Evolutionary conservation across 2,329 filamentous ascomycete genomes (phyloP).

Genomic region (Trichoderma sp.): DNA sequence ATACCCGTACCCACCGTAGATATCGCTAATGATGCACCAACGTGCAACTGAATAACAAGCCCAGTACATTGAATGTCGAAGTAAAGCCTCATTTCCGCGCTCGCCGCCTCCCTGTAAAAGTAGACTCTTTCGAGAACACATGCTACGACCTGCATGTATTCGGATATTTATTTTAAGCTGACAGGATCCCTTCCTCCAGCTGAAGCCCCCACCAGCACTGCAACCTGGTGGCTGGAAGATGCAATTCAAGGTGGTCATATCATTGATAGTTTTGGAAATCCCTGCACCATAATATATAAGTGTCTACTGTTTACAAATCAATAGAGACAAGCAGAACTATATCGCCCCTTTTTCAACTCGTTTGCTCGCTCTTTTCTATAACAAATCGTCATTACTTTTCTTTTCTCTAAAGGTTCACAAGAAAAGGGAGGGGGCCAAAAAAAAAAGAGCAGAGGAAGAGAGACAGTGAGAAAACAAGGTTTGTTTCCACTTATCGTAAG

Average conservation of each 20-base stretch:
- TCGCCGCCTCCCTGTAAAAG: background rate
- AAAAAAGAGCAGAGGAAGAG: background rate
- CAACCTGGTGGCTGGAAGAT: background rate
- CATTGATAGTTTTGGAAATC: too few species aligned
- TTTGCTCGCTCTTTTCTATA: too few species aligned
- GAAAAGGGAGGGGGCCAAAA: background rate
- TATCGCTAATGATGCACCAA: background rate
- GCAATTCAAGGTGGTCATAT: background rate
- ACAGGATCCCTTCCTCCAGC: background rate
- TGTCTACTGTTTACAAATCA: too few species aligned
- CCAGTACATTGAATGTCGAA: background rate
- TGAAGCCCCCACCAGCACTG: conserved; percentile 8
- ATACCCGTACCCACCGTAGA: background rate
- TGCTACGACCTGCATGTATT: background rate
- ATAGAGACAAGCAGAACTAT: too few species aligned
- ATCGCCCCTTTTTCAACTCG: too few species aligned
- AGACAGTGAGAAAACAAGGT: background rate
- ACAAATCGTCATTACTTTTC: too few species aligned
- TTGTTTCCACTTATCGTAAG: background rate
- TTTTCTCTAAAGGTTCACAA: background rate
- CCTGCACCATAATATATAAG: too few species aligned
- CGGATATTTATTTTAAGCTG: background rate
- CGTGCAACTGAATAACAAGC: background rate
- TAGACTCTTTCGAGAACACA: background rate
- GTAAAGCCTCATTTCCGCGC: background rate